Conservation (phyloP, 2,329 filamentous ascomycete species). For the Apiospora arundinis region DNA sequence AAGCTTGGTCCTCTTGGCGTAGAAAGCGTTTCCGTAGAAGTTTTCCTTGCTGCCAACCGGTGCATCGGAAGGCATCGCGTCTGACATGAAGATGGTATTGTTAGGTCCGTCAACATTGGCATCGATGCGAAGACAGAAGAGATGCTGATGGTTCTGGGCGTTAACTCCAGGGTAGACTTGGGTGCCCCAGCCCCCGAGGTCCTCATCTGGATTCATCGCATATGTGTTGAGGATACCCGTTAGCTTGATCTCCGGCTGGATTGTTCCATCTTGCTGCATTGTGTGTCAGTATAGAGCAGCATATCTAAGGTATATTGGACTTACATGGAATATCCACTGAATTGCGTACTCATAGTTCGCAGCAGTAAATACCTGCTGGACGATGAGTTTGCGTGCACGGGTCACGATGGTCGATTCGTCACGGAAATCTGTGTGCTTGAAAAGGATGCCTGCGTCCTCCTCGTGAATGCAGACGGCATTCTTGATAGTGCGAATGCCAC, state of each 20-base stretch:
- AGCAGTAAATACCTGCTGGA: conserved; percentile 93
- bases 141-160: conserved; percentile 94
- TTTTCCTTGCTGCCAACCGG: conserved; percentile 84
- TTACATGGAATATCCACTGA: conserved; percentile 79
- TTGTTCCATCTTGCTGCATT: conserved; percentile 77
- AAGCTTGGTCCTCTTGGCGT: conserved; percentile 81
- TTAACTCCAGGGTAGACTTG: conserved; percentile 92
- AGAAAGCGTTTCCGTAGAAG: conserved; percentile 89
- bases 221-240: conserved; percentile 96
- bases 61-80: conserved; percentile 73
- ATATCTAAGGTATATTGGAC: conserved; percentile 18
- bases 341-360: conserved; percentile 91
- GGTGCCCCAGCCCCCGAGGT: conserved; percentile 86
- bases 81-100: conserved; percentile 86
- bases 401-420: conserved; percentile 89
- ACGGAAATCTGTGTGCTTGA: conserved; percentile 94
- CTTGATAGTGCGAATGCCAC: conserved; percentile 81
- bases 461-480: conserved; percentile 97
- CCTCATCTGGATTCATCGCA: conserved; percentile 78
- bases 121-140: conserved; percentile 90
- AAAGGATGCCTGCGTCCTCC: conserved; percentile 88
- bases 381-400: conserved; percentile 81
- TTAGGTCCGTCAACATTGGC: conserved; percentile 84
- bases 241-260: conserved; percentile 90
- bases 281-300: background rate